Evolutionary conservation across 1,284 basidiomycete species (phyloP).

Genomic region (Moniliella sp.): DNA sequence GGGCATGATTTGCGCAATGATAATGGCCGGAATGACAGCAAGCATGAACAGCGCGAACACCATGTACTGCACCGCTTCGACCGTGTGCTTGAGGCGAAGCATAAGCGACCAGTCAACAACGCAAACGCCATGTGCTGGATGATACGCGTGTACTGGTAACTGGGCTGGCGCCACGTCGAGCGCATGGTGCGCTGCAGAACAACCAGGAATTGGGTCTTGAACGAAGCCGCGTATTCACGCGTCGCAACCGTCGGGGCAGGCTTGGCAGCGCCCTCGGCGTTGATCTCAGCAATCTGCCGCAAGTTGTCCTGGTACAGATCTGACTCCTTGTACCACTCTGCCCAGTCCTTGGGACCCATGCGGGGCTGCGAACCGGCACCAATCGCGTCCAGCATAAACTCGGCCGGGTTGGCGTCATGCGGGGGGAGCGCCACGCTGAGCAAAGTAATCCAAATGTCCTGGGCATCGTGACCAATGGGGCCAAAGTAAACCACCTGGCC

Average conservation of each 20-base stretch:
- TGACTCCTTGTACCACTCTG: conserved; percentile 33
- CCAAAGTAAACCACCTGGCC: conserved; percentile 42
- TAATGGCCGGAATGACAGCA: conserved; percentile 50
- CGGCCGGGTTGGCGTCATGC: conserved; percentile 39
- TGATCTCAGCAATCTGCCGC: conserved; percentile 37
- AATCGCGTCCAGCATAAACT: conserved; percentile 37
- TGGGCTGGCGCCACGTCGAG: conserved; percentile 33
- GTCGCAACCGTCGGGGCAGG: conserved; percentile 18
- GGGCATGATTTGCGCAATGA: conserved; percentile 62
- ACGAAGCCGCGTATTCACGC: conserved; percentile 44
- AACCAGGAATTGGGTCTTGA: conserved; percentile 53
- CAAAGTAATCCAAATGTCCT: conserved; percentile 42
- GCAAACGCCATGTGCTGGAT: conserved; percentile 46
- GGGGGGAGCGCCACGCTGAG: conserved; percentile 40
- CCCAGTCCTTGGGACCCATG: conserved; percentile 31
- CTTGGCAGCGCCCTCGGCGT: conserved; percentile 35
- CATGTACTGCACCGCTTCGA: conserved; percentile 59
- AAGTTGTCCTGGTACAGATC: conserved; percentile 30
- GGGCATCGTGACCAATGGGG: conserved; percentile 39
- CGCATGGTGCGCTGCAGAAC: conserved; percentile 54
- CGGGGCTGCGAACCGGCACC: conserved; percentile 29
- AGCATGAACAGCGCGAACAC: conserved; percentile 46
- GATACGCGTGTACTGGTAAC: conserved; percentile 44
- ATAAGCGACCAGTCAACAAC: conserved; percentile 58
- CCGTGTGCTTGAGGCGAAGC: conserved; percentile 51